Evolutionary conservation across 2,329 filamentous ascomycete species (phyloP), one percentile per base, ranked within the genome.

Genomic region (Penicillium sp.): DNA sequence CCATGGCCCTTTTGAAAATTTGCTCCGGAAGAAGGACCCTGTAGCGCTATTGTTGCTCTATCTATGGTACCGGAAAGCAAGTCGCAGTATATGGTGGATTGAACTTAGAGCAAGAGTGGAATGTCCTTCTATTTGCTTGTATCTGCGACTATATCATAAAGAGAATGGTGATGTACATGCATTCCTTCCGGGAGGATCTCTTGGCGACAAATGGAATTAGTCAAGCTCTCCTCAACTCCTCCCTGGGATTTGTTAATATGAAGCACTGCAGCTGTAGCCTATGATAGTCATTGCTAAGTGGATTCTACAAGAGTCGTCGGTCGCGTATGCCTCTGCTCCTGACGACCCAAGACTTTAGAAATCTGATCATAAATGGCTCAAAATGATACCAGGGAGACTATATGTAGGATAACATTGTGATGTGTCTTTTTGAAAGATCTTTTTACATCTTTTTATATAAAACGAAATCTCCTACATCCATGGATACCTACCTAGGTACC

Each of bases 61-160:
- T 58, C 53, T 77, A 4, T 79, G 76, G 76, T 79, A 77, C 44
- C 62, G 65, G 21, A 78, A 77, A 61, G 66, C 69, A 52, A 47
- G 75, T 35, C 67, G 67, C 16, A 67, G 67, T 61, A 70, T 78
- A 57, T 79, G 77, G 77, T 79, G 75, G 74, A 71, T 79, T 55
- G 70, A 70, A 21, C 65, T 77, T 1, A 67, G 77, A 34, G 73
- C 75, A 1, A 68, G 68, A 49, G 68, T 79, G 35, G 77, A 79
- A 60, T 72, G 72, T 41, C 73, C 74, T 35, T 66, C 76, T n/a
- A 79, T 79, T 40, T 66, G 66, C 53, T 56, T 55, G 13, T 79
- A 79, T 41, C 55, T 79, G 4, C 60, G 35, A 3, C 40, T 42
- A 42, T 42, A 29, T 42, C 40, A 42, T 42, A 29, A n/a, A 29